Evolutionary conservation across 2,329 filamentous ascomycete species (phyloP).

Genomic region (Aureobasidium sp.): DNA sequence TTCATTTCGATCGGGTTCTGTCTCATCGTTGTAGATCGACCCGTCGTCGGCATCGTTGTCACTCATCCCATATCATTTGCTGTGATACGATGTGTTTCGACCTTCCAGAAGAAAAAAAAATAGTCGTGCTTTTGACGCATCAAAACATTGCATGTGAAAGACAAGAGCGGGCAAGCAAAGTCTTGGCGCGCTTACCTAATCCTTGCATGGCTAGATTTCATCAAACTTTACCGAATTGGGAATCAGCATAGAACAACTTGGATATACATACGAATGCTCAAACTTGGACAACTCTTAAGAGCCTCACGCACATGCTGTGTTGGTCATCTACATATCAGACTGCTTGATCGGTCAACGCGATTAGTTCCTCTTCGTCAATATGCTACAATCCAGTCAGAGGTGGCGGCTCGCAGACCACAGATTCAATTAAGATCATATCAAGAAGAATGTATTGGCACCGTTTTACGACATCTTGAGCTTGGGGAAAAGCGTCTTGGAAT

Average conservation of each 20-base stretch:
- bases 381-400: conserved; percentile 1
- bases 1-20: neutral
- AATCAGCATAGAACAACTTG: neutral
- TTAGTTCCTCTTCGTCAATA: neutral
- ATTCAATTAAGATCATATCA: conserved; percentile 73
- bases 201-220: neutral
- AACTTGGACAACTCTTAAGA: neutral
- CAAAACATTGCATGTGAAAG: conserved; percentile 8
- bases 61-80: conserved; percentile 13
- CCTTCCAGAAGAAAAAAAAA: neutral
- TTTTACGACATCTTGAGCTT: conserved; percentile 57
- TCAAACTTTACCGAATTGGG: neutral
- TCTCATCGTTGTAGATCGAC: neutral
- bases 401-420: neutral
- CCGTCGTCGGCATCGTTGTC: neutral
- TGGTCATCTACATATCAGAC: neutral
- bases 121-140: neutral
- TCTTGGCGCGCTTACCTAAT: conserved; percentile 11
- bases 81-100: neutral
- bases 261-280: neutral
- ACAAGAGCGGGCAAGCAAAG: neutral
- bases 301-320: neutral
- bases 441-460: conserved; percentile 78
- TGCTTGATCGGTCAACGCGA: no score
- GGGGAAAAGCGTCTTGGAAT: conserved; percentile 75